Conservation (phyloP, 768 basidiomycete species). For the Tubosaeta sp. region DNA sequence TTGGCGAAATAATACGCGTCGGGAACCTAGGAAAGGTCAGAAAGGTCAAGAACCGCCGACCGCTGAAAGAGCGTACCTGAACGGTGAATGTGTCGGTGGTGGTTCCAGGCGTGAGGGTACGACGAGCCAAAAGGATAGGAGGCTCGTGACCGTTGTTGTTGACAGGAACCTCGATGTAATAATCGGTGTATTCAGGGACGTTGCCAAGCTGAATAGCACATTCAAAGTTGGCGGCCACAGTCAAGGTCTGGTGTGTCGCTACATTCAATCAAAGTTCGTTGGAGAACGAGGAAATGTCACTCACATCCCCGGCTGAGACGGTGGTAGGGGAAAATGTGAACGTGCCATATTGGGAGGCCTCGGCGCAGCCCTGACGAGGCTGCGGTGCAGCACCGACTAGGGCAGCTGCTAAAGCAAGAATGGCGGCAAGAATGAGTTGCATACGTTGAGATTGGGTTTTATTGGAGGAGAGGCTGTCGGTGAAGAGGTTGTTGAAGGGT, state of each 20-base stretch:
- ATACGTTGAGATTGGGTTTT: constrained; percentile 8
- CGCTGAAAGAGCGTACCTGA: constrained; percentile 6
- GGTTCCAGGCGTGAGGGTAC: constrained; percentile 6
- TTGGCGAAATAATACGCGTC: constrained; percentile 19
- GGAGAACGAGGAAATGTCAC: not conserved
- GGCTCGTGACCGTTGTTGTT: constrained; percentile 30
- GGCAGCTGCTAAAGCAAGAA: constrained; percentile 9
- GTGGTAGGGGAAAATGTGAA: constrained; percentile 18
- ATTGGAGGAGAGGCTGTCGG: not conserved
- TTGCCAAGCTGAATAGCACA: constrained; percentile 22
- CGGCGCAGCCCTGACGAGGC: constrained; percentile 19
- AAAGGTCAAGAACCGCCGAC: too few species aligned
- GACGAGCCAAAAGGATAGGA: constrained; percentile 27
- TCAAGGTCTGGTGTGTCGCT: constrained; percentile 12
- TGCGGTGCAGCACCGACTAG: constrained; percentile 18
- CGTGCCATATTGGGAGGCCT: constrained; percentile 20
- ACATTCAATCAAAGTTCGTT: constrained; percentile 2
- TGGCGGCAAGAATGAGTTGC: constrained; percentile 12
- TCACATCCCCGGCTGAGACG: constrained; percentile 24
- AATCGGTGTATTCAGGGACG: constrained; percentile 27
- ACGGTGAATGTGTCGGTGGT: constrained; percentile 15
- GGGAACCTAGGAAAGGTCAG: constrained; percentile 22
- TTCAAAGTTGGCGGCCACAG: constrained; percentile 21
- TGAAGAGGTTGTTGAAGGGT: not conserved
- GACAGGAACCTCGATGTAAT: constrained; percentile 31